Evolutionary conservation across 768 basidiomycete species (phyloP).

Genomic region (Krasilnikovozyma curviuscula): DNA sequence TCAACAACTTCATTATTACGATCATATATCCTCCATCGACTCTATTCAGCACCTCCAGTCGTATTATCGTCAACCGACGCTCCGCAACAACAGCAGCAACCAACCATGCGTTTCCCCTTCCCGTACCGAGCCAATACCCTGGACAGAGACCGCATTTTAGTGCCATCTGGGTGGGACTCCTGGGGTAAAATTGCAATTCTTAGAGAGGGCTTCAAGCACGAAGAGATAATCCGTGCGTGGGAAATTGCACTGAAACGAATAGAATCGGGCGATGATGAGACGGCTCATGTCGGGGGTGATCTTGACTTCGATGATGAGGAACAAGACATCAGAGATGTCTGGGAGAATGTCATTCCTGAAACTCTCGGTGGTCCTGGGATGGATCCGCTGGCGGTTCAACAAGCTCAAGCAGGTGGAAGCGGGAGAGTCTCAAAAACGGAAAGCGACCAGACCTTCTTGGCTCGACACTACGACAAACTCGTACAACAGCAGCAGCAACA

Average conservation of each 20-base stretch:
- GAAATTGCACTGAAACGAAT: conserved; percentile 28
- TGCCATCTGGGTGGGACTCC: conserved; percentile 93
- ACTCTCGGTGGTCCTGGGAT: conserved; percentile 53
- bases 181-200: conserved; percentile 89
- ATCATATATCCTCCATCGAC: conserved; percentile 61
- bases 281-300: conserved; percentile 29
- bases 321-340: conserved; percentile 47
- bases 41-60: conserved; percentile 46
- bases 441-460: conserved; percentile 77
- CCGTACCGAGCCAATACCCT: conserved; percentile 69
- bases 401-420: neutral
- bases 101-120: conserved; percentile 65
- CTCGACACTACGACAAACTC: conserved; percentile 83
- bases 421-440: conserved; percentile 51
- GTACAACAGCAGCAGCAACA: no score
- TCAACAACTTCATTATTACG: conserved; percentile 53
- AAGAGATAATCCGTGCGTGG: conserved; percentile 17
- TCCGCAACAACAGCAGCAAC: neutral
- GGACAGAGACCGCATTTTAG: conserved; percentile 76
- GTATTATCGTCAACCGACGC: neutral
- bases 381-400: conserved; percentile 15
- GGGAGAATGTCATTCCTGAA: conserved; percentile 45
- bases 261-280: conserved; percentile 58
- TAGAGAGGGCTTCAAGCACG: conserved; percentile 77
- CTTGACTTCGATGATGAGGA: conserved; percentile 32